A percentile compares a stretch with the other conserved stretches of the same genome.
phyloP scores from a whole-genome alignment of 495 filamentous ascomycete genomes.

The Thermothielavioides terrestris region DNA sequence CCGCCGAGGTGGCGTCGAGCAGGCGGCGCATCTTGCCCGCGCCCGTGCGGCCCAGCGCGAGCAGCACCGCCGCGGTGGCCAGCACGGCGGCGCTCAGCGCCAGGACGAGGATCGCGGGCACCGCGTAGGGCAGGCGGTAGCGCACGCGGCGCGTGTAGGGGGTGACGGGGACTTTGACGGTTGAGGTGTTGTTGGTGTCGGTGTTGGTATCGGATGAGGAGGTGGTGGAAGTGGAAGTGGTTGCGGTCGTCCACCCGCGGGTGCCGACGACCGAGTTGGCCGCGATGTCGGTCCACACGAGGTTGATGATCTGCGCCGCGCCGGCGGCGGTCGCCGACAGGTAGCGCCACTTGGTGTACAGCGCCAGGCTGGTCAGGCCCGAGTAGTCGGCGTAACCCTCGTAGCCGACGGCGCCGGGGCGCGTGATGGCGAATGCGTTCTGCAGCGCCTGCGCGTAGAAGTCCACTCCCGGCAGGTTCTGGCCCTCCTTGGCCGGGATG shows the following conservation, averaged over 20 bases:
- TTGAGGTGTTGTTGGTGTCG: background rate
- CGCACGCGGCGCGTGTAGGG: background rate
- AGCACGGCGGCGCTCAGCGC: background rate
- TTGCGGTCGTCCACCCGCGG: background rate
- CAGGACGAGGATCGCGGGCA: background rate
- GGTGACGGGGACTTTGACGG: background rate
- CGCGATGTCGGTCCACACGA: slow-evolving; percentile 1
- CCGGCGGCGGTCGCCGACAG: background rate
- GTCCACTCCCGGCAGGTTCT: slow-evolving; percentile 1
- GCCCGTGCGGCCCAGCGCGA: background rate
- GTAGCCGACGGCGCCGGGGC: background rate
- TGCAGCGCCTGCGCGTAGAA: background rate
- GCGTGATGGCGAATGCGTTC: background rate
- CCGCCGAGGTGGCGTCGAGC: background rate
- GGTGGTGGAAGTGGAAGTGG: background rate
- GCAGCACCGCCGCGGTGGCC: background rate
- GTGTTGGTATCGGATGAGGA: background rate
- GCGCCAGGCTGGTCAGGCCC: background rate
- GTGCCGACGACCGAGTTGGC: background rate
- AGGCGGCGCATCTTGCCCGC: background rate
- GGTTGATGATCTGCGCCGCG: background rate
- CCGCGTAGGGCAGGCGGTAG: background rate
- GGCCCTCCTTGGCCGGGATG: background rate
- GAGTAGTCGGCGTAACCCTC: background rate
- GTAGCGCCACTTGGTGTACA: background rate